Conservation (phyloP, 2,329 filamentous ascomycete species). For the Aureobasidium sp. region DNA sequence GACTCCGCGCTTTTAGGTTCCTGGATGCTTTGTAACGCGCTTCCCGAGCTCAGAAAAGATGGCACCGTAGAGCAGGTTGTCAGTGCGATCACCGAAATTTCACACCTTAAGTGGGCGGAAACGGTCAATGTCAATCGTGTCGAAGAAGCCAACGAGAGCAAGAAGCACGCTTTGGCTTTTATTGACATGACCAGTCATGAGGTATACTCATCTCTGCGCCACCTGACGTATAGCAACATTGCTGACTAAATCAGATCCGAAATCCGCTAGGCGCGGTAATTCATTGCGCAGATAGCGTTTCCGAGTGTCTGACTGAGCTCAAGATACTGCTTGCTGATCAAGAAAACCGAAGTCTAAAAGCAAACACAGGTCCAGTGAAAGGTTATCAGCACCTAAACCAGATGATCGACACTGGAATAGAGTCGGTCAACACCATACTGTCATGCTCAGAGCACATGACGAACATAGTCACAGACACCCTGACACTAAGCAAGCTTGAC, state of each 20-base stretch:
- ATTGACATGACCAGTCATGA: constrained; percentile 8
- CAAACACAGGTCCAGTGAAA: background rate
- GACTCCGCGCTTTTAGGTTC: constrained; percentile 12
- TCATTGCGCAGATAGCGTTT: constrained; percentile 31
- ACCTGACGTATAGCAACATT: background rate
- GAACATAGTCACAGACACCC: constrained; percentile 39
- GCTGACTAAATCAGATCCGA: constrained; percentile 29
- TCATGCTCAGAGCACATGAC: constrained; percentile 23
- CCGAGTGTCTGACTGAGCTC: background rate
- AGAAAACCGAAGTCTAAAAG: background rate
- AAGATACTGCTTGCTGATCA: background rate
- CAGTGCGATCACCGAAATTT: constrained; percentile 27
- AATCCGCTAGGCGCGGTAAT: constrained; percentile 37
- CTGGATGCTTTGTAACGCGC: constrained; percentile 26
- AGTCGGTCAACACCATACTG: constrained; percentile 22
- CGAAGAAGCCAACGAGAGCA: constrained; percentile 28
- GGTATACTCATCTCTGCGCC: background rate
- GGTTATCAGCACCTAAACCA: constrained; percentile 1
- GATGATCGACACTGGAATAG: constrained; percentile 17
- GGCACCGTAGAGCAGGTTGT: constrained; percentile 22
- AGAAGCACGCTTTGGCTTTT: constrained; percentile 23
- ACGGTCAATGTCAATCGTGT: constrained; percentile 21
- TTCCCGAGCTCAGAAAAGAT: constrained; percentile 23
- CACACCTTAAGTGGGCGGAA: constrained; percentile 25
- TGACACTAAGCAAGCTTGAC: constrained; percentile 33